Conservation (phyloP, 78 protist genomes). For the Dictyostelium firmibasis region DNA sequence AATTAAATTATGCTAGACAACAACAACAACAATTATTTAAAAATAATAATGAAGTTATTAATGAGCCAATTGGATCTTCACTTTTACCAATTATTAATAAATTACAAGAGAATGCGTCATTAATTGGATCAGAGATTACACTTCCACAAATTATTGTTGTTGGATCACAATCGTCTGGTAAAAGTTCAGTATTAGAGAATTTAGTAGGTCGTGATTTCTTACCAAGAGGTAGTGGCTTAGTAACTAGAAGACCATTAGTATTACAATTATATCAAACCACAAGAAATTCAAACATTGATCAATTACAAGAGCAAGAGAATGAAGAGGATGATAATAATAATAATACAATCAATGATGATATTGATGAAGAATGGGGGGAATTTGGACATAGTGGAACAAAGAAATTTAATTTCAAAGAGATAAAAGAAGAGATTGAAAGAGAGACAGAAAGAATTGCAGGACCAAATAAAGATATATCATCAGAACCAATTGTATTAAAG, state of each 20-base stretch:
- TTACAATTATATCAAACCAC: constrained; percentile 87
- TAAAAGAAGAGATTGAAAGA: constrained; percentile 80
- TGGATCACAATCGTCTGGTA: constrained; percentile 95
- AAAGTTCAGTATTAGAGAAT: constrained; percentile 95
- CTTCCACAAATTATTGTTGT: constrained; percentile 97
- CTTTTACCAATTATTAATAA: constrained; percentile 91
- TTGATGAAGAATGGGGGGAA: constrained; percentile 86
- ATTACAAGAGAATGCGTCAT: constrained; percentile 91
- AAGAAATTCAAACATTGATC: background rate
- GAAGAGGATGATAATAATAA: background rate
- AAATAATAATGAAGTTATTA: background rate
- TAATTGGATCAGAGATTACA: constrained; percentile 83
- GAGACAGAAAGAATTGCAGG: constrained; percentile 92
- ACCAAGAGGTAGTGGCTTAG: constrained; percentile 96
- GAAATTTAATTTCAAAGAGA: constrained; percentile 82
- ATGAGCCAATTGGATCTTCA: constrained; percentile 43
- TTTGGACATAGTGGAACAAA: constrained; percentile 88
- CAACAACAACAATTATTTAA: background rate
- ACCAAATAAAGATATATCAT: constrained; percentile 80
- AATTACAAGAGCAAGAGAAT: background rate
- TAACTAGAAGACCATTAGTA: constrained; percentile 97
- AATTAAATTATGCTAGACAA: background rate
- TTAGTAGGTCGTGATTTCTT: constrained; percentile 93
- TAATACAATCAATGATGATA: background rate
- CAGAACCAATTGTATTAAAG: constrained; percentile 91